A percentile compares a stretch with the other conserved stretches of the same genome.
These are phyloP conservation scores for Candida freyschussii DNA, from an alignment of 1,139 yeast genomes.

Conservation along the genomic window DNA sequence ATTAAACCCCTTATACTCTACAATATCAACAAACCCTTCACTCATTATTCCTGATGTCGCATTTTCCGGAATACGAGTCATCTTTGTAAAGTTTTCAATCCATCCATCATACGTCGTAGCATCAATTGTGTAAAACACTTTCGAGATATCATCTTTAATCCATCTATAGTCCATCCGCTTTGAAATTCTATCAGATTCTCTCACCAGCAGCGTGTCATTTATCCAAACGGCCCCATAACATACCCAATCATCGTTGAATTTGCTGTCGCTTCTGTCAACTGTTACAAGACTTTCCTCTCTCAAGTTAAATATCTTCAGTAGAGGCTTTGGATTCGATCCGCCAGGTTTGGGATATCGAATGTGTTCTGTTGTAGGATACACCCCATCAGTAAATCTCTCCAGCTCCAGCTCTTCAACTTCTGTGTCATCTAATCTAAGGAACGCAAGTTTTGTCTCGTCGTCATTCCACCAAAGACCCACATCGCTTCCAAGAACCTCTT, in stretches of 20 bases:
- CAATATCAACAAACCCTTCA: constrained; percentile 67
- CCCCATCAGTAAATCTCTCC: constrained; percentile 53
- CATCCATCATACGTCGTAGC: constrained; percentile 49
- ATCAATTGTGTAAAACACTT: constrained; percentile 33
- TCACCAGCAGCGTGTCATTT: constrained; percentile 50
- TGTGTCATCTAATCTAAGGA: constrained; percentile 65
- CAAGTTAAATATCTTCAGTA: constrained; percentile 43
- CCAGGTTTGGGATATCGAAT: constrained; percentile 94
- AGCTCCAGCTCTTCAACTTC: constrained; percentile 60
- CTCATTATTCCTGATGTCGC: constrained; percentile 31
- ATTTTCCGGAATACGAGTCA: constrained; percentile 28
- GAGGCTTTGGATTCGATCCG: constrained; percentile 57
- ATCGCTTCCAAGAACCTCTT: constrained; percentile 69
- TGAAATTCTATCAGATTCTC: constrained; percentile 70
- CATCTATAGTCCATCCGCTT: constrained; percentile 47
- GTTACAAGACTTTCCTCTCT: constrained; percentile 27
- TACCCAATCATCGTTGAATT: constrained; percentile 39
- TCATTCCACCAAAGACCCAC: constrained; percentile 87
- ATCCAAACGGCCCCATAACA: constrained; percentile 75
- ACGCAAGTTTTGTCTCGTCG: constrained; percentile 60
- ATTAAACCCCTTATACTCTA: constrained; percentile 58
- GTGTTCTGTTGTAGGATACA: constrained; percentile 49
- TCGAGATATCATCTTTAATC: constrained; percentile 35
- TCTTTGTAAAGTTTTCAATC: constrained; percentile 35
- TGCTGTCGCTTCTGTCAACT: constrained; percentile 21